Percentiles rank a stretch among this genome's conserved stretches.
Evolutionary conservation across 371 early-diverging fungal species (phyloP).

Genomic region (Syncephalis plumigaleata): DNA sequence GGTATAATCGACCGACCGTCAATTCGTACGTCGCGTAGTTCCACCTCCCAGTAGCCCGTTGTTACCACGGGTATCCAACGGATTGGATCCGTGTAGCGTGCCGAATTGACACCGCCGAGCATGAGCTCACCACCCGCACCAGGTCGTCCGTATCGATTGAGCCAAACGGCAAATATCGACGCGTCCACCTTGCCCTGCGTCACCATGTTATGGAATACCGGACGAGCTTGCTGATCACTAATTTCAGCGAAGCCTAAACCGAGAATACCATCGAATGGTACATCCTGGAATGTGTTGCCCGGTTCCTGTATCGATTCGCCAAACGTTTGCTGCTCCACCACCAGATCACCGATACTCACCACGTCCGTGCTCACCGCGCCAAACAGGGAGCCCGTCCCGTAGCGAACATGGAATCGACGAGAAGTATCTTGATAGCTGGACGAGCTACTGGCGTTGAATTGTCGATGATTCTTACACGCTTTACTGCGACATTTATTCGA

Average conservation of each 20-base stretch:
- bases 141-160: constrained; percentile 22
- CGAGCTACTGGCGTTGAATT: constrained; percentile 58
- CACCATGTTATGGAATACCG: constrained; percentile 83
- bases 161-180: constrained; percentile 68
- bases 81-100: constrained; percentile 49
- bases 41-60: constrained; percentile 89
- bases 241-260: constrained; percentile 74
- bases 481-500: constrained; percentile 81
- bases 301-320: constrained; percentile 83
- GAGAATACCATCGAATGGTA: constrained; percentile 82
- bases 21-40: constrained; percentile 14
- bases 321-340: constrained; percentile 54
- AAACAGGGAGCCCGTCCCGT: constrained; percentile 83
- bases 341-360: constrained; percentile 47
- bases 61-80: constrained; percentile 62
- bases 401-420: constrained; percentile 73
- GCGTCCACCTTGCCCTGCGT: constrained; percentile 53
- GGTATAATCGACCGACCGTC: too few species aligned
- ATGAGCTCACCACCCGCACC: constrained; percentile 58
- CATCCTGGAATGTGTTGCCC: constrained; percentile 66
- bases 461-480: constrained; percentile 79
- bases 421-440: constrained; percentile 59
- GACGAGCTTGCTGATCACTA: constrained; percentile 62
- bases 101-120: constrained; percentile 59
- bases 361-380: constrained; percentile 74